Percentiles rank a stretch among this genome's conserved stretches.
phyloP scores from a whole-genome alignment of 2,329 filamentous ascomycete genomes.

The Anthostomella pinea region DNA sequence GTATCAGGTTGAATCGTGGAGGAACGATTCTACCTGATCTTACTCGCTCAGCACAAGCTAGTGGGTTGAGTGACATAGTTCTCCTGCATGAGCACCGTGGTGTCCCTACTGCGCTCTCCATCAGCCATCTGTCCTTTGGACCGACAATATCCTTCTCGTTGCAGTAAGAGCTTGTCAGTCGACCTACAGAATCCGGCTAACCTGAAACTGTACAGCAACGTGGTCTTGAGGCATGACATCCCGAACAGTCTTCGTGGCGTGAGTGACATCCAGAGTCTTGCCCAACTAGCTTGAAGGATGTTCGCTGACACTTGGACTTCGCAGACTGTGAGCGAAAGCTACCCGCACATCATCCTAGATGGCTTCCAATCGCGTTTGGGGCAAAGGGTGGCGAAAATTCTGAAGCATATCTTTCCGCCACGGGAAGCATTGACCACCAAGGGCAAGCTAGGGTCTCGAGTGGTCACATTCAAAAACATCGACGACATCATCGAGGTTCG shows the following conservation, averaged over 20 bases:
- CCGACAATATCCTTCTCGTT: constrained; percentile 83
- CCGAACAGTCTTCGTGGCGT: constrained; percentile 59
- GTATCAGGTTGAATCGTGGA: constrained; percentile 86
- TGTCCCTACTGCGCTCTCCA: constrained; percentile 80
- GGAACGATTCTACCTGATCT: constrained; percentile 86
- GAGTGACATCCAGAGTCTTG: not conserved
- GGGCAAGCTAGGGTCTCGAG: constrained; percentile 76
- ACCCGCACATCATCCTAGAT: constrained; percentile 94
- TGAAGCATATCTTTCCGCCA: constrained; percentile 94
- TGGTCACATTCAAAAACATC: constrained; percentile 92
- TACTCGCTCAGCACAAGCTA: constrained; percentile 74
- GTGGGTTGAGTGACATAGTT: constrained; percentile 79
- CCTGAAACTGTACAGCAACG: constrained; percentile 51
- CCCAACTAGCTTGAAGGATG: too few species aligned
- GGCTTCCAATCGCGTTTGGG: constrained; percentile 83
- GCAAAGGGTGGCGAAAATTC: constrained; percentile 77
- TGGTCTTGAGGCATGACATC: constrained; percentile 88
- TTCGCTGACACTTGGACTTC: constrained; percentile 43
- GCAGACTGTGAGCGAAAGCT: constrained; percentile 84
- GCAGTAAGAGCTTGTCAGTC: too few species aligned
- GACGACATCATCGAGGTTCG: constrained; percentile 92
- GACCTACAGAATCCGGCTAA: too few species aligned
- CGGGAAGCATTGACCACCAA: constrained; percentile 70
- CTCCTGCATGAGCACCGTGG: constrained; percentile 72
- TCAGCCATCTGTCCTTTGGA: constrained; percentile 76